Evolutionary conservation across 306 rosid species (phyloP).

Genomic region (Carpinus viminea): DNA sequence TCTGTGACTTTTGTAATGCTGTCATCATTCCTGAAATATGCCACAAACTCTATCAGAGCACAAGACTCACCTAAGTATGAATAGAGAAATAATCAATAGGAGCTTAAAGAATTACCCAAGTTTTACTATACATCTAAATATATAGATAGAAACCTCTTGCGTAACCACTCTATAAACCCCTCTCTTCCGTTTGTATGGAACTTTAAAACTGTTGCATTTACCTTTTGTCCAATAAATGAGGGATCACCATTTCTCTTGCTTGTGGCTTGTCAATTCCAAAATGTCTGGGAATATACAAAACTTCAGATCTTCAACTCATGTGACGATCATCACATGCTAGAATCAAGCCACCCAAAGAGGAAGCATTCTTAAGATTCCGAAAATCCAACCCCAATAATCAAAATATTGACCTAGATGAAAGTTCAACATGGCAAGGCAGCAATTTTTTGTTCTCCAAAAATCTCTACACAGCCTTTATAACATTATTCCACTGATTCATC

Average conservation of each 20-base stretch:
- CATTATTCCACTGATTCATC: background rate
- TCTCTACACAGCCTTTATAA: background rate
- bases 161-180: background rate
- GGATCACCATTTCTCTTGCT: background rate
- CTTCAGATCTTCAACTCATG: background rate
- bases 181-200: background rate
- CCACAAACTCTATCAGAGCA: slow-evolving; percentile 7
- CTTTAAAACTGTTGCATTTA: background rate
- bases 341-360: background rate
- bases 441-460: background rate
- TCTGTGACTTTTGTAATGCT: slow-evolving; percentile 49
- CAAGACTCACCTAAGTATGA: background rate
- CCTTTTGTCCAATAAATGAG: background rate
- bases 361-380: background rate
- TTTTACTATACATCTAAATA: background rate
- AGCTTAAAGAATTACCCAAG: slow-evolving; percentile 3
- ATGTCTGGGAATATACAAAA: background rate
- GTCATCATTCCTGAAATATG: slow-evolving; percentile 56
- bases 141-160: background rate
- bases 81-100: background rate
- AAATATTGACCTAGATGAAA: background rate
- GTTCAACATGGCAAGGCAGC: background rate
- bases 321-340: background rate
- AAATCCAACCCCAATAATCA: background rate
- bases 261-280: background rate